phyloP scores from a whole-genome alignment of 2,329 filamentous ascomycete genomes.

The Penicillium sp. region DNA sequence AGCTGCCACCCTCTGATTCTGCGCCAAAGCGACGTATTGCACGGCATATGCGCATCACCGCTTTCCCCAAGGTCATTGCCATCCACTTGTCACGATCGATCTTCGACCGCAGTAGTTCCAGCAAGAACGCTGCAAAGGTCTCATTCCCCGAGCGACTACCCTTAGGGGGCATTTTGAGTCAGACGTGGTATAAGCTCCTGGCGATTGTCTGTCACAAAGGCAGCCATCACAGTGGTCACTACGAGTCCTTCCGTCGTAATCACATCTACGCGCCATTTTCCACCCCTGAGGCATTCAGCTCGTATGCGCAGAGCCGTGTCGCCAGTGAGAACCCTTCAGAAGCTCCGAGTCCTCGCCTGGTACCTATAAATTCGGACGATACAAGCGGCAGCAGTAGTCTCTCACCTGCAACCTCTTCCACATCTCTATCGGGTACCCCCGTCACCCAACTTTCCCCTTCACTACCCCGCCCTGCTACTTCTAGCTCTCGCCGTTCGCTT shows the following conservation, averaged over 20 bases:
- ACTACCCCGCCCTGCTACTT: constrained; percentile 27
- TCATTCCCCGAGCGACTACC: constrained; percentile 84
- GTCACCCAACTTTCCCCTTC: constrained; percentile 21
- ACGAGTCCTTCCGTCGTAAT: constrained; percentile 92
- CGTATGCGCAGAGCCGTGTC: constrained; percentile 65
- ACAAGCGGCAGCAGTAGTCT: constrained; percentile 28
- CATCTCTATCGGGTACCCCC: constrained; percentile 33
- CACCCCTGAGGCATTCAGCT: constrained; percentile 76
- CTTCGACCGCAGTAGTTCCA: constrained; percentile 76
- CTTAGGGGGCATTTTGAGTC: constrained; percentile 74
- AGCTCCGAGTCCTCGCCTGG: constrained; percentile 50
- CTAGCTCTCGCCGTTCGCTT: constrained; percentile 35
- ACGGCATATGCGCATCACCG: constrained; percentile 81
- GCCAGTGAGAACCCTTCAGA: constrained; percentile 55
- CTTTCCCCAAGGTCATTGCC: constrained; percentile 85
- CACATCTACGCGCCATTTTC: constrained; percentile 76
- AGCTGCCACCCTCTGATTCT: constrained; percentile 69
- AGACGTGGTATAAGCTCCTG: constrained; percentile 78
- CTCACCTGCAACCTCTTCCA: constrained; percentile 35
- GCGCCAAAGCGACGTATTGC: constrained; percentile 83
- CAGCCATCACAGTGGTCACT: constrained; percentile 93
- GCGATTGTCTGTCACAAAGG: constrained; percentile 93
- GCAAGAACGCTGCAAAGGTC: constrained; percentile 94
- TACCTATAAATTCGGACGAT: constrained; percentile 37
- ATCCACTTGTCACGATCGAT: constrained; percentile 93